Conservation (phyloP, 495 filamentous ascomycete species). For the Aspergillus coremiiformis region DNA sequence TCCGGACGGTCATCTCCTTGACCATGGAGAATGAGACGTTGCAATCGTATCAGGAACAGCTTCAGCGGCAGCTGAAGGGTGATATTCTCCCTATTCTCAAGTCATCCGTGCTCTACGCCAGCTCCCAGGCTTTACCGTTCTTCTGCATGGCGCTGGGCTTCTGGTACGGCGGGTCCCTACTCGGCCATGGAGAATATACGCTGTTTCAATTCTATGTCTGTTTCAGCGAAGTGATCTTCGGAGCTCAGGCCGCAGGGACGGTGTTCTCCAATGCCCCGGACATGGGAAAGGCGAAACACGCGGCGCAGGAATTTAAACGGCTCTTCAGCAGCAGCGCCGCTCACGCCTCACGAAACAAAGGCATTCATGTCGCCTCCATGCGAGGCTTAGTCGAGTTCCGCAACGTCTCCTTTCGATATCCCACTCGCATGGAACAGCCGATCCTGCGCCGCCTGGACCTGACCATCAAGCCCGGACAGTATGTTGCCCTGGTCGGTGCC, state of each 20-base stretch:
- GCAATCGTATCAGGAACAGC: slow-evolving; percentile 56
- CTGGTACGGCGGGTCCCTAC: slow-evolving; percentile 82
- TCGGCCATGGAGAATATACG: slow-evolving; percentile 58
- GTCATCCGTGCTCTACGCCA: slow-evolving; percentile 66
- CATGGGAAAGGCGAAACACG: slow-evolving; percentile 80
- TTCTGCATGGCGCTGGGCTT: slow-evolving; percentile 78
- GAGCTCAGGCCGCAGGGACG: slow-evolving; percentile 73
- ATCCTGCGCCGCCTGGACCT: slow-evolving; percentile 67
- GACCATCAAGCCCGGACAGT: slow-evolving; percentile 63
- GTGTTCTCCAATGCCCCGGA: slow-evolving; percentile 79
- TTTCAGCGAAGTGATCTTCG: slow-evolving; percentile 73
- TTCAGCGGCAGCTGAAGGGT: slow-evolving; percentile 50
- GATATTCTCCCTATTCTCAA: slow-evolving; percentile 58
- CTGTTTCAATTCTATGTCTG: slow-evolving; percentile 81
- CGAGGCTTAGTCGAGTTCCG: slow-evolving; percentile 67
- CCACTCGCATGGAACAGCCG: slow-evolving; percentile 66
- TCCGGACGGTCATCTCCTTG: slow-evolving; percentile 85
- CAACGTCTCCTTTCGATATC: slow-evolving; percentile 75
- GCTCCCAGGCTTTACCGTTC: slow-evolving; percentile 72
- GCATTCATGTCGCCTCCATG: slow-evolving; percentile 47
- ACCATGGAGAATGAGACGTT: slow-evolving; percentile 76
- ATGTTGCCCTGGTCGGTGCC: slow-evolving; percentile 72
- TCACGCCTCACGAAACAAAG: slow-evolving; percentile 56
- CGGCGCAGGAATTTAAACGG: slow-evolving; percentile 63
- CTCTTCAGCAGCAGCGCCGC: slow-evolving; percentile 71